These are phyloP conservation scores for slime mould (Dictyostelium discoideum) DNA, from an alignment of 78 protist genomes.

Conservation along the genomic window DNA sequence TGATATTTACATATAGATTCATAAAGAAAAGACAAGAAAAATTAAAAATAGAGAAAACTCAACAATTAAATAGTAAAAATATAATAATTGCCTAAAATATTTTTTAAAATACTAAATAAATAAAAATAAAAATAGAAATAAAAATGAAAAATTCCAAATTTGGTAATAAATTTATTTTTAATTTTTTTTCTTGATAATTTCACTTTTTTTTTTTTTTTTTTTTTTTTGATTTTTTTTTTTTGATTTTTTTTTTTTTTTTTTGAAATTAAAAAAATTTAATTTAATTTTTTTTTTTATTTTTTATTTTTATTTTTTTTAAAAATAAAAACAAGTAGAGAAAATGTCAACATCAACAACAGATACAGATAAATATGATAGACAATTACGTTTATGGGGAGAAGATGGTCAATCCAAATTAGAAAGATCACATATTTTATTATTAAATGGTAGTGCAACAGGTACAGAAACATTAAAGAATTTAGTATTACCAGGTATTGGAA, in stretches of 20 bases:
- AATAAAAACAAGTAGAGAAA: no score
- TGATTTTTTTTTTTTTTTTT: not conserved
- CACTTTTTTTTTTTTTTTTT: not conserved
- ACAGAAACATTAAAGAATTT: slow-evolving; percentile 95
- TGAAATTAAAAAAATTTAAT: not conserved
- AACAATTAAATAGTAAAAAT: not conserved
- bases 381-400: slow-evolving; percentile 91
- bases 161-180: not conserved
- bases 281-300: not conserved
- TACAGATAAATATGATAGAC: slow-evolving; percentile 86
- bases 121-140: not conserved
- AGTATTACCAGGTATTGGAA: slow-evolving; percentile 94
- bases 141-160: not conserved
- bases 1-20: not conserved
- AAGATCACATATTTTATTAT: slow-evolving; percentile 83
- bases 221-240: not conserved
- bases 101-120: not conserved
- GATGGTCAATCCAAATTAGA: slow-evolving; percentile 93
- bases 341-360: slow-evolving; percentile 54
- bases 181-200: not conserved
- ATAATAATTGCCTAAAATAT: not conserved
- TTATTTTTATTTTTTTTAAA: not conserved
- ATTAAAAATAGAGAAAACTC: not conserved
- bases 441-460: slow-evolving; percentile 93
- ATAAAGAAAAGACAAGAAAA: not conserved